Evolutionary conservation across 768 basidiomycete genomes (phyloP), one percentile per base, ranked within the genome.

Genomic region (Tricholoma furcatifolium): DNA sequence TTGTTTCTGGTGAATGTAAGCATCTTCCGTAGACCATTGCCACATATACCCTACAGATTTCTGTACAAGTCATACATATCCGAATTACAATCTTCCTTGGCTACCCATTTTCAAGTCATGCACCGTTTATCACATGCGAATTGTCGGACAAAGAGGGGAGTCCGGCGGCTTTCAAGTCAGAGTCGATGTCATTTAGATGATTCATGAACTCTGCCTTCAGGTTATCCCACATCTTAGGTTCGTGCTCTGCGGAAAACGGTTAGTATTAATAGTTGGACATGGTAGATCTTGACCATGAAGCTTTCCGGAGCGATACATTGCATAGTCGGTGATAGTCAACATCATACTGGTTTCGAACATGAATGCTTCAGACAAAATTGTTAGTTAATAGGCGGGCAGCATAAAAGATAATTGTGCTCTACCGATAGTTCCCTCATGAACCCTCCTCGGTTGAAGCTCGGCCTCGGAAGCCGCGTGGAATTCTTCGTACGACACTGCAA

Each of bases 261-360:
- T 12, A 18, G 23, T 17, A 54, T 3, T 0, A 5, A 12, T 49
- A 8, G 18, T 15, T 24, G 14, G 4, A 8, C 10, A 43, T 10
- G 1, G 24, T 6, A 15, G 31, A 20, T 24, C 64, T 75, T 41
- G 54, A 82, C 83, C 76, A 55, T 85, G 82, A 10, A 84, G 69
- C 52, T 80, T 83, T 14, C 81, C 82, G 17, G 78, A 76, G 30
- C 78, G 67, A 43, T 82, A 76, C 71, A 83, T 80, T 1, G 84
- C 84, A 55, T 72, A 87, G 56, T 86, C 85, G 6, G 84, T 84
- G 36, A 85, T 71, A 0, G 80, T 83, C 59, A 84, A 74, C 70
- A 79, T 78, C 74, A 84, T 78, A 57, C 78, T 78, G 3, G 81
- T 76, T 62, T 84, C 83, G 54, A 85, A 81, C 83, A 85, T 84